Percentiles rank a stretch among this genome's conserved stretches.
These are phyloP conservation scores for Combretum micranthum DNA, from an alignment of 345 rosid genomes.

Conservation along the genomic window DNA sequence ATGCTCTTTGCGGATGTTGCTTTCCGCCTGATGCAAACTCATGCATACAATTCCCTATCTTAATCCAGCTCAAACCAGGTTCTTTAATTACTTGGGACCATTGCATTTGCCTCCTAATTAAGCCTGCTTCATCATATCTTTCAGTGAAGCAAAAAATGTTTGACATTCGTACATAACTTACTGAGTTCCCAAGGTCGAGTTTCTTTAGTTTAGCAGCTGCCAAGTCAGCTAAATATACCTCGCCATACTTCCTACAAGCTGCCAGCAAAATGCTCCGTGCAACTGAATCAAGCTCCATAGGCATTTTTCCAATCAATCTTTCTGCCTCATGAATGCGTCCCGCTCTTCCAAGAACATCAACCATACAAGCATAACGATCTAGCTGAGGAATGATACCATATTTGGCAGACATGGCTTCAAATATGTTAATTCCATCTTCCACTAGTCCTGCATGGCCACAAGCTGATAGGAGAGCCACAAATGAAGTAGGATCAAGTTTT, in stretches of 20 bases:
- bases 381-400: slow-evolving; percentile 50
- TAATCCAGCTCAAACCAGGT: slow-evolving; percentile 88
- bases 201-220: slow-evolving; percentile 56
- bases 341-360: slow-evolving; percentile 76
- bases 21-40: too few relatives aligned
- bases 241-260: slow-evolving; percentile 80
- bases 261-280: slow-evolving; percentile 82
- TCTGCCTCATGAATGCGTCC: slow-evolving; percentile 61
- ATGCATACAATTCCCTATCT: slow-evolving; percentile 52
- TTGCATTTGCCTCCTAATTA: too few relatives aligned
- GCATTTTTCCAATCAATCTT: slow-evolving; percentile 55
- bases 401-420: slow-evolving; percentile 43
- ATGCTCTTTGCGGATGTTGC: too few relatives aligned
- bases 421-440: slow-evolving; percentile 58
- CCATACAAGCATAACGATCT: too few relatives aligned
- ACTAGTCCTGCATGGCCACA: slow-evolving; percentile 70
- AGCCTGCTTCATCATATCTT: too few relatives aligned
- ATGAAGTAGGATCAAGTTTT: slow-evolving; percentile 59
- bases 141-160: slow-evolving; percentile 67
- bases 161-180: slow-evolving; percentile 75
- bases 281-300: slow-evolving; percentile 69
- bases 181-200: slow-evolving; percentile 54
- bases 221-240: slow-evolving; percentile 42
- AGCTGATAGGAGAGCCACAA: too few relatives aligned
- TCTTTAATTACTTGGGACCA: slow-evolving; percentile 59